Percentiles rank a stretch among this genome's conserved stretches.
phyloP scores from a whole-genome alignment of 2,329 filamentous ascomycete genomes.

The Myriosclerotinia scirpicola region DNA sequence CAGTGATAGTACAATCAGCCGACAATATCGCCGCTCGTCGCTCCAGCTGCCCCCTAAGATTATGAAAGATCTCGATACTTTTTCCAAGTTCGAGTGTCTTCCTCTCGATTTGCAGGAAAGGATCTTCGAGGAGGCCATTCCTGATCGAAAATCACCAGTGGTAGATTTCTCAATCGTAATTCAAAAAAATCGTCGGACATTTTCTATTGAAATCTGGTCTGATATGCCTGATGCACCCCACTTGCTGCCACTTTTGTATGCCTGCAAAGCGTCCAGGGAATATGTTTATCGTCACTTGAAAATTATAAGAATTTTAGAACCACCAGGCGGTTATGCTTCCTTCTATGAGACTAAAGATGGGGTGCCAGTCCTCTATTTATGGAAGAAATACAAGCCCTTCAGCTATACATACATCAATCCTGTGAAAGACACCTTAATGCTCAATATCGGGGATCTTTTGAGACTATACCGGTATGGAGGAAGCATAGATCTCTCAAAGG shows the following conservation, averaged over 20 bases:
- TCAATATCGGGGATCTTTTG: background rate
- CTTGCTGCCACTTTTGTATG: slow-evolving; percentile 1
- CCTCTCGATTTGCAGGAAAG: background rate
- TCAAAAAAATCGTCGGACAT: accelerated
- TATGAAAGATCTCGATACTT: background rate
- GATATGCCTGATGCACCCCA: background rate
- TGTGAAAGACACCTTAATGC: background rate
- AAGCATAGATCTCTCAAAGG: background rate
- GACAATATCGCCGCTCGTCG: background rate
- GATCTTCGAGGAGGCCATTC: background rate
- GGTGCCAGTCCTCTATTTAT: background rate
- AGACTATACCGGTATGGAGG: background rate
- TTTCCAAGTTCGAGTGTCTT: background rate
- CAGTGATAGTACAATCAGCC: too few species aligned
- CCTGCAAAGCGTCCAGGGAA: background rate
- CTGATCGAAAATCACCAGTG: background rate
- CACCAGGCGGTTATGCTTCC: background rate
- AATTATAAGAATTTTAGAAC: background rate
- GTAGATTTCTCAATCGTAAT: background rate
- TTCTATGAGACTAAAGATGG: accelerated
- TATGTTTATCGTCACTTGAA: background rate
- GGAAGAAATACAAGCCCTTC: background rate
- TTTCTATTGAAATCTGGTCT: background rate
- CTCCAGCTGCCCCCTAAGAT: background rate
- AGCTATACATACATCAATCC: background rate